A percentile compares a stretch with the other conserved stretches of the same genome.
Conservation (phyloP, 345 rosid species). For the Nasturtium officinale region DNA sequence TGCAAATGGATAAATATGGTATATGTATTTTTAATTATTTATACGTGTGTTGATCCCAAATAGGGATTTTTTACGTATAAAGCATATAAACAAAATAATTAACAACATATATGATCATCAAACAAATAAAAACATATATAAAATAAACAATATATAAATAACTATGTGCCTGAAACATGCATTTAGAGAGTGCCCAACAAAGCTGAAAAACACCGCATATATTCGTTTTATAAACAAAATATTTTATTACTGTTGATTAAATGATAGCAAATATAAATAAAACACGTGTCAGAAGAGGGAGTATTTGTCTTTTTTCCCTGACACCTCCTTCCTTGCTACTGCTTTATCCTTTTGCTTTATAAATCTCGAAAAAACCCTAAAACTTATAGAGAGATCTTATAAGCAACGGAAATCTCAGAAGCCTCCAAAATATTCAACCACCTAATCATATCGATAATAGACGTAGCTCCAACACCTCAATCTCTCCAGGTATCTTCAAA, state of each 20-base stretch:
- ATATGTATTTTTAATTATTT: no score
- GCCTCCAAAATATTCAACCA: neutral
- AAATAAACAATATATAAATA: no score
- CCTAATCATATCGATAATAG: neutral
- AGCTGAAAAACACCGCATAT: neutral
- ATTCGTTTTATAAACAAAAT: neutral
- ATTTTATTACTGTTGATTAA: neutral
- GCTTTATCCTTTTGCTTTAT: neutral
- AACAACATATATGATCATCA: no score
- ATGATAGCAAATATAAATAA: neutral
- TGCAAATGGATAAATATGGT: no score
- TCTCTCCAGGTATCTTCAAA: conserved; percentile 7
- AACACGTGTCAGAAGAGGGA: neutral
- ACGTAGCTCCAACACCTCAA: neutral
- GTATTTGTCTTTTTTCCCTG: neutral
- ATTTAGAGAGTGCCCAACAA: conserved; percentile 1
- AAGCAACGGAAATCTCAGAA: neutral
- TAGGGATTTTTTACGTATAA: no score
- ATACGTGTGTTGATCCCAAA: no score
- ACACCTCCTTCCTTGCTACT: neutral
- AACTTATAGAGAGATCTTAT: neutral
- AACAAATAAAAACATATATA: neutral
- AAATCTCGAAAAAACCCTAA: neutral
- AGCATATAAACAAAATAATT: no score
- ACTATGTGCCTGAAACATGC: neutral